Percentiles rank a stretch among this genome's conserved stretches.
These are phyloP conservation scores for Calonectria henricotiae DNA, from an alignment of 2,329 filamentous ascomycete genomes.

Conservation along the genomic window DNA sequence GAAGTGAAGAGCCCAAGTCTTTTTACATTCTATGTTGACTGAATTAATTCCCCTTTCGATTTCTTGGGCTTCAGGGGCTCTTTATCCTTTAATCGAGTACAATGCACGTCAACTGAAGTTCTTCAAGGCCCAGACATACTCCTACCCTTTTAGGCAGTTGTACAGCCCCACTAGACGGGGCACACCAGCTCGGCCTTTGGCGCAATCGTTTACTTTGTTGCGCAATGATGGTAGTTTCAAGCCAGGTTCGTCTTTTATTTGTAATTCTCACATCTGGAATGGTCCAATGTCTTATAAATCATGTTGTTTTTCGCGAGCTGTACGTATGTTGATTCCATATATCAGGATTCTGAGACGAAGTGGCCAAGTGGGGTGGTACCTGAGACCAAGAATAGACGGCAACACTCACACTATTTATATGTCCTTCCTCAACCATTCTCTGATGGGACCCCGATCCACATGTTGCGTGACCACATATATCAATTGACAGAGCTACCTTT, in stretches of 20 bases:
- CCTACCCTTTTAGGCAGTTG: slow-evolving; percentile 34
- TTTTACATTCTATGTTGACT: neutral
- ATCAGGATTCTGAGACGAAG: too few species aligned
- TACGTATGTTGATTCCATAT: too few species aligned
- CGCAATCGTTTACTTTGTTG: neutral
- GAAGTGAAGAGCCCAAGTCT: neutral
- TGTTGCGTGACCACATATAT: too few species aligned
- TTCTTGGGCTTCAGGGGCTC: neutral
- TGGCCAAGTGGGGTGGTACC: too few species aligned
- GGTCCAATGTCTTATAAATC: neutral
- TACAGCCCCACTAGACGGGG: neutral
- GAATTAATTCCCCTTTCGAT: too few species aligned
- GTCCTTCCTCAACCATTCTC: too few species aligned
- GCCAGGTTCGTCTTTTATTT: neutral
- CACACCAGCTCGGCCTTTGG: neutral
- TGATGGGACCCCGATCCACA: too few species aligned
- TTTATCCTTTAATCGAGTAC: neutral
- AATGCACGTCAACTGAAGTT: neutral
- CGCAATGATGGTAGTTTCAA: neutral
- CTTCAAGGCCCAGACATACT: slow-evolving; percentile 23
- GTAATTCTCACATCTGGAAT: neutral
- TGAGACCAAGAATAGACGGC: too few species aligned
- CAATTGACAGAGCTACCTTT: too few species aligned
- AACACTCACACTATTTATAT: too few species aligned
- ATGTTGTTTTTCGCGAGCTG: neutral